A percentile compares a stretch with the other conserved stretches of the same genome.
Conservation (phyloP, 2,329 filamentous ascomycete genomes). For the Lachnellula cervina region DNA sequence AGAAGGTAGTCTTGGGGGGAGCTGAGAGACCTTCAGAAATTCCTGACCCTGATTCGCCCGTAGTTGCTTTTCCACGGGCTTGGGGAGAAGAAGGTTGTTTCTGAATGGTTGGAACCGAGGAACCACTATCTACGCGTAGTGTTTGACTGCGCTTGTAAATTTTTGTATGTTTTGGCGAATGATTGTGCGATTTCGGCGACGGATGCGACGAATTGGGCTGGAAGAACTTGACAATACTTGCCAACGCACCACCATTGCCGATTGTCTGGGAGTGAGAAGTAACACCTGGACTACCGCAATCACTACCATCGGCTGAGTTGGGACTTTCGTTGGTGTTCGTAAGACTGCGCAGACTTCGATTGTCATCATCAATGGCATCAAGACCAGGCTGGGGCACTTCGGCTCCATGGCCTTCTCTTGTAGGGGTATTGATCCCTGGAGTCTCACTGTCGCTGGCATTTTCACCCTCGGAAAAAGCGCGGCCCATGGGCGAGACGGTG, state of each 20-base stretch:
- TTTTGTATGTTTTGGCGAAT: constrained; percentile 57
- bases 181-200: constrained; percentile 42
- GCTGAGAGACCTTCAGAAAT: constrained; percentile 51
- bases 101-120: constrained; percentile 13
- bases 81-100: constrained; percentile 12
- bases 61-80: constrained; percentile 31
- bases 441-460: constrained; percentile 23
- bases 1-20: constrained; percentile 86
- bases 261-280: constrained; percentile 24
- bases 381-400: constrained; percentile 68
- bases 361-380: constrained; percentile 64
- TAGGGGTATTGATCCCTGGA: constrained; percentile 38
- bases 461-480: constrained; percentile 18
- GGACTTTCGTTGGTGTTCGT: constrained; percentile 25
- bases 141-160: constrained; percentile 79
- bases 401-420: constrained; percentile 34
- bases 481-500: constrained; percentile 24
- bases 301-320: constrained; percentile 9
- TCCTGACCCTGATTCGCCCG: constrained; percentile 35
- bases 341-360: constrained; percentile 48
- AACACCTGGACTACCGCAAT: constrained; percentile 14
- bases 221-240: constrained; percentile 64
- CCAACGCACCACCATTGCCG: constrained; percentile 46
- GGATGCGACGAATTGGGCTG: constrained; percentile 44
- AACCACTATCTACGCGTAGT: constrained; percentile 42